Evolutionary conservation across 257 asterid genomes (phyloP).

Genomic region (Rauvolfia tetraphylla): DNA sequence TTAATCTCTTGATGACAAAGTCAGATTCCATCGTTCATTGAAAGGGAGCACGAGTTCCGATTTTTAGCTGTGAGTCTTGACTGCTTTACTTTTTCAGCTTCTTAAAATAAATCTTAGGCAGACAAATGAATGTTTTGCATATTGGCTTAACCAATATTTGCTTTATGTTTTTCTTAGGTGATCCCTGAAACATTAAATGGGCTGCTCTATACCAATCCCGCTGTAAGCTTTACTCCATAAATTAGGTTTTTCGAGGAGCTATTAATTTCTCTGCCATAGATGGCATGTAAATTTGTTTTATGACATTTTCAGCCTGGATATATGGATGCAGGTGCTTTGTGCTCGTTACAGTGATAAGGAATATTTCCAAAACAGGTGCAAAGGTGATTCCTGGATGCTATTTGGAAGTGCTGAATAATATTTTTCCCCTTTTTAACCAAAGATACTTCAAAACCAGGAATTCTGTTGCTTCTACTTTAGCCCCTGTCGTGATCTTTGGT

Average conservation of each 20-base stretch:
- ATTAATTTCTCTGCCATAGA: neutral
- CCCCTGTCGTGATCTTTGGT: neutral
- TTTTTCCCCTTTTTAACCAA: neutral
- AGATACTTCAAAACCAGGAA: neutral
- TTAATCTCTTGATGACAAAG: slow-evolving; percentile 21
- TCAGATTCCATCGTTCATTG: slow-evolving; percentile 88
- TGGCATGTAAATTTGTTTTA: slow-evolving; percentile 9
- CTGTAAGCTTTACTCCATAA: slow-evolving; percentile 44
- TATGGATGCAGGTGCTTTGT: slow-evolving; percentile 58
- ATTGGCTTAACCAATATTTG: slow-evolving; percentile 5
- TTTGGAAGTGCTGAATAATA: neutral
- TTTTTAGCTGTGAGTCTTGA: slow-evolving; percentile 74
- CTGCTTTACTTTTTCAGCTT: slow-evolving; percentile 6
- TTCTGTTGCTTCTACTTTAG: neutral
- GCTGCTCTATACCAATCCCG: slow-evolving; percentile 60
- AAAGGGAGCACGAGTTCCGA: slow-evolving; percentile 95
- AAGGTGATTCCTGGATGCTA: slow-evolving; percentile 39
- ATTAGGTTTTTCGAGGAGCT: neutral
- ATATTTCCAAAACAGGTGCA: slow-evolving; percentile 69
- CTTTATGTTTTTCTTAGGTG: slow-evolving; percentile 45
- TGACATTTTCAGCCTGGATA: slow-evolving; percentile 8
- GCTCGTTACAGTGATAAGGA: slow-evolving; percentile 85
- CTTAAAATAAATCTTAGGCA: neutral
- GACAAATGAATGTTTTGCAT: neutral
- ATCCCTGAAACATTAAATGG: slow-evolving; percentile 81